Percentiles rank a stretch among this genome's conserved stretches.
phyloP scores from a whole-genome alignment of 768 basidiomycete species.

The Trametes elegans region DNA sequence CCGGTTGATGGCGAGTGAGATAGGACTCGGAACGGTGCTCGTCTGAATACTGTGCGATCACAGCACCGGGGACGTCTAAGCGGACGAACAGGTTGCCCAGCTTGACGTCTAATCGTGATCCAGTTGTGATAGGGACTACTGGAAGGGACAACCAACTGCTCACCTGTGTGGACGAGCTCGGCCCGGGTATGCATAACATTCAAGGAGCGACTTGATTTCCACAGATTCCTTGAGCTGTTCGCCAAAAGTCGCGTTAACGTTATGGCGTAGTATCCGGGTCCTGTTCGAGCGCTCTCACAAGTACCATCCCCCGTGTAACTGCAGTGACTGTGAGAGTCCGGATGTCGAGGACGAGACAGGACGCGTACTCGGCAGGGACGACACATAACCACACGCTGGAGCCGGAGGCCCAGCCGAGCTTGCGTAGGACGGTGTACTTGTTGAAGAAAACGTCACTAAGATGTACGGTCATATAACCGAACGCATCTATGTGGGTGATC shows the following conservation, averaged over 20 bases:
- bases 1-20: not conserved
- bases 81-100: not conserved
- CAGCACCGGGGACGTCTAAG: no score
- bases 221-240: no score
- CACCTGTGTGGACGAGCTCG: not conserved
- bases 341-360: not conserved
- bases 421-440: conserved; percentile 36
- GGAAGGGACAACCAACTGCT: not conserved
- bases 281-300: no score
- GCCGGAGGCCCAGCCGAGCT: conserved; percentile 29
- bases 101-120: conserved; percentile 7
- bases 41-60: no score
- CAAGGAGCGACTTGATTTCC: no score
- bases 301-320: no score
- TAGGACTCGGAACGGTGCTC: conserved; percentile 6
- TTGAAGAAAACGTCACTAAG: not conserved
- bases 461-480: not conserved
- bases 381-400: conserved; percentile 22
- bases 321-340: no score
- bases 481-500: not conserved
- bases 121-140: not conserved
- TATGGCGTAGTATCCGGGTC: no score
- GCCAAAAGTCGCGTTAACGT: no score
- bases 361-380: not conserved
- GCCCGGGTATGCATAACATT: not conserved